Evolutionary conservation across 345 rosid genomes (phyloP).

Genomic region (Boechera retrofracta): DNA sequence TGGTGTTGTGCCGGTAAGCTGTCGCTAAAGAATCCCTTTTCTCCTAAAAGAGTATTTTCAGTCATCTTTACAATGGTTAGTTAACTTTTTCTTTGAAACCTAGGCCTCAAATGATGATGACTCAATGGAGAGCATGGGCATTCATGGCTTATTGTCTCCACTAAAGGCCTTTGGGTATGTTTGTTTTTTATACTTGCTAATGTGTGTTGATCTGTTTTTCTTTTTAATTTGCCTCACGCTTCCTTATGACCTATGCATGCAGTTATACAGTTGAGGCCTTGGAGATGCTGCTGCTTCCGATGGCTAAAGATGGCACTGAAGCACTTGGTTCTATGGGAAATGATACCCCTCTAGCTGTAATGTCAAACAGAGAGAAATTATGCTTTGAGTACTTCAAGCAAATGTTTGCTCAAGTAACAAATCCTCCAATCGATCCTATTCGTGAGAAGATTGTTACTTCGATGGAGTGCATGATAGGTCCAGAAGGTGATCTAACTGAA

Average conservation of each 20-base stretch:
- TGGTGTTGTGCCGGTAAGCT: slow-evolving; percentile 70
- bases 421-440: slow-evolving; percentile 98
- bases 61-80: neutral
- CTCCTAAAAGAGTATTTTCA: neutral
- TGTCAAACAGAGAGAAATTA: slow-evolving; percentile 91
- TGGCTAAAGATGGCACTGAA: slow-evolving; percentile 96
- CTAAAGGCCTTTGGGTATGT: slow-evolving; percentile 96
- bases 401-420: slow-evolving; percentile 99
- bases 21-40: neutral
- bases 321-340: slow-evolving; percentile 99
- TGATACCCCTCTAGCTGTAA: slow-evolving; percentile 96
- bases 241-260: slow-evolving; percentile 38
- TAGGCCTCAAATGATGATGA: slow-evolving; percentile 80
- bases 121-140: slow-evolving; percentile 85
- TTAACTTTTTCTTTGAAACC: slow-evolving; percentile 22
- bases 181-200: neutral
- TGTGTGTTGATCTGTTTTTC: neutral
- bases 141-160: slow-evolving; percentile 88
- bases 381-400: slow-evolving; percentile 97
- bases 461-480: slow-evolving; percentile 99
- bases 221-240: slow-evolving; percentile 18
- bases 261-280: slow-evolving; percentile 97
- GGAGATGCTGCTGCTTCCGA: slow-evolving; percentile 98
- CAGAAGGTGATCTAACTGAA: slow-evolving; percentile 99
- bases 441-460: slow-evolving; percentile 99